phyloP scores from a whole-genome alignment of 371 early-diverging fungal species.

The Encephalitozoon cuniculi region DNA sequence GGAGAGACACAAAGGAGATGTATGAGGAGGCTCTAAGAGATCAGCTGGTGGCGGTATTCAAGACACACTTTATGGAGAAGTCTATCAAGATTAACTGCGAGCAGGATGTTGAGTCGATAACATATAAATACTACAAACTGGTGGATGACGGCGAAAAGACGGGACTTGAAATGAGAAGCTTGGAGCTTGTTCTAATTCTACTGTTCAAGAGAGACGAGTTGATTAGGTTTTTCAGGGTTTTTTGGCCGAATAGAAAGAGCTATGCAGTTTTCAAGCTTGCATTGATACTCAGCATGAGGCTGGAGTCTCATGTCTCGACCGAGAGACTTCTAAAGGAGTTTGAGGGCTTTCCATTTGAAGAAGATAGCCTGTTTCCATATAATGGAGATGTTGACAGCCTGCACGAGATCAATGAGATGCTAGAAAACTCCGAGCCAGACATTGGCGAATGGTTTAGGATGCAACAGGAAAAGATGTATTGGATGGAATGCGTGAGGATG shows the following conservation, averaged over 20 bases:
- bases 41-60: slow-evolving; percentile 25
- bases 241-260: background rate
- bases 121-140: slow-evolving; percentile 33
- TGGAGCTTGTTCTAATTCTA: slow-evolving; percentile 15
- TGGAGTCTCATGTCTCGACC: background rate
- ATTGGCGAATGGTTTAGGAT: slow-evolving; percentile 16
- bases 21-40: slow-evolving; percentile 2
- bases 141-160: background rate
- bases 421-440: background rate
- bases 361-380: background rate
- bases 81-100: slow-evolving; percentile 51
- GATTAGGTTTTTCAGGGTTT: slow-evolving; percentile 43
- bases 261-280: slow-evolving; percentile 34
- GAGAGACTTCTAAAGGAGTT: background rate
- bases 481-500: slow-evolving; percentile 38
- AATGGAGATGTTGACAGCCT: background rate
- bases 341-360: background rate
- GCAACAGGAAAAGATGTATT: slow-evolving; percentile 26
- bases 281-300: slow-evolving; percentile 21
- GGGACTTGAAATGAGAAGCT: background rate
- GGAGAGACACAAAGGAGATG: slow-evolving; percentile 9
- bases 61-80: slow-evolving; percentile 4
- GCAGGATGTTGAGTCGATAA: slow-evolving; percentile 55
- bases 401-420: background rate
- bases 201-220: slow-evolving; percentile 46